Evolutionary conservation across 768 basidiomycete species (phyloP).

Genomic region (Leucocoprinus birnbaumii): DNA sequence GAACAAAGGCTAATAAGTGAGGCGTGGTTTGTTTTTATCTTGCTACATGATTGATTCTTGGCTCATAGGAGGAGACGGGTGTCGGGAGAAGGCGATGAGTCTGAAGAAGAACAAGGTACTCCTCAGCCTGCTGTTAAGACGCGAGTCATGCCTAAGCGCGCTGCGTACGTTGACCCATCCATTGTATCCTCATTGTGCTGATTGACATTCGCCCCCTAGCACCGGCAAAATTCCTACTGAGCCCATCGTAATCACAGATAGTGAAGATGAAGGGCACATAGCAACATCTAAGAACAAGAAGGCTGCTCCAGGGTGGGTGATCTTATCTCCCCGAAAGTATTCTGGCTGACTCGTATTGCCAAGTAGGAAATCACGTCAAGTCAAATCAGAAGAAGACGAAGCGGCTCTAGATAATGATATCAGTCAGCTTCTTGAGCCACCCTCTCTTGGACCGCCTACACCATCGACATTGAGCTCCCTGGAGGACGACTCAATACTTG

Average conservation of each 20-base stretch:
- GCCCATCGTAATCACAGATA: conserved; percentile 34
- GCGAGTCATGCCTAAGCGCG: conserved; percentile 52
- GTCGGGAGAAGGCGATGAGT: conserved; percentile 48
- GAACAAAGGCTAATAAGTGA: conserved; percentile 37
- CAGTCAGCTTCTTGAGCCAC: conserved; percentile 33
- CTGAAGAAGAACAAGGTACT: conserved; percentile 33
- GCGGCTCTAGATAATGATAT: conserved; percentile 31
- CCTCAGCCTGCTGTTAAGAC: conserved; percentile 41
- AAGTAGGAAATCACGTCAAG: not conserved
- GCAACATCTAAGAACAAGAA: not conserved
- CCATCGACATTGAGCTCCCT: conserved; percentile 18
- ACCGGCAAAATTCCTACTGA: conserved; percentile 35
- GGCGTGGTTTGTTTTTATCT: not conserved
- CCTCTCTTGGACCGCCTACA: conserved; percentile 5
- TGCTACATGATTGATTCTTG: not conserved
- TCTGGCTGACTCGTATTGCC: not conserved
- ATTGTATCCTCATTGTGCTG: not conserved
- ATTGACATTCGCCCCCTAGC: conserved; percentile 19
- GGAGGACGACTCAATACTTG: conserved; percentile 47
- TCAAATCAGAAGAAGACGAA: conserved; percentile 18
- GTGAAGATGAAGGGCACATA: conserved; percentile 24
- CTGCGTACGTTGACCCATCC: conserved; percentile 43
- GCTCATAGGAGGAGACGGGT: conserved; percentile 48
- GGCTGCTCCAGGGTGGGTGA: not conserved
- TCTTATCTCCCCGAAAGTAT: not conserved